Percentiles rank a stretch among this genome's conserved stretches.
phyloP scores from a whole-genome alignment of 805 yeast species.

The Lipomyces mesembrius region DNA sequence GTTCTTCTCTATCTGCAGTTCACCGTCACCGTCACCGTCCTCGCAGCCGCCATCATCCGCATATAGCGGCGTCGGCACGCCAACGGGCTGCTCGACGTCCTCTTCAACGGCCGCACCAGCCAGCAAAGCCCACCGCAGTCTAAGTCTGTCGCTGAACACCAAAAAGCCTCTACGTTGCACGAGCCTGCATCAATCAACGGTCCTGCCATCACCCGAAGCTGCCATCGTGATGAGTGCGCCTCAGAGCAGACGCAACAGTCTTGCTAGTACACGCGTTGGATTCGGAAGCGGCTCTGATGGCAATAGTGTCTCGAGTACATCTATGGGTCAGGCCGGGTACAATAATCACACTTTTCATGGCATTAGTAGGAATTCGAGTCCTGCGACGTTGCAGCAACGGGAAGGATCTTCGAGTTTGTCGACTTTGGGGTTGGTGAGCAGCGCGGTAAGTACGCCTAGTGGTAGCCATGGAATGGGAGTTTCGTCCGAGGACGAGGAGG shows the following conservation, averaged over 20 bases:
- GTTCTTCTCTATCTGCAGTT: neutral
- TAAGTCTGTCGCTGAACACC: constrained; percentile 10
- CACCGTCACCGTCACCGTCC: neutral
- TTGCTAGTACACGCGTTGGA: constrained; percentile 4
- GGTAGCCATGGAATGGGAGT: neutral
- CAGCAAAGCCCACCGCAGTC: constrained; percentile 2
- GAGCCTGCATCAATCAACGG: constrained; percentile 20
- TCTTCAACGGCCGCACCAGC: neutral
- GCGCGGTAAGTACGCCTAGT: neutral
- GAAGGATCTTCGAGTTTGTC: constrained; percentile 7
- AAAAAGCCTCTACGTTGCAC: constrained; percentile 18
- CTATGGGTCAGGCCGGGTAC: neutral
- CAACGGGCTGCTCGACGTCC: neutral
- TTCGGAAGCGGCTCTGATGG: neutral
- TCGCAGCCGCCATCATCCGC: neutral
- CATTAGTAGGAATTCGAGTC: neutral
- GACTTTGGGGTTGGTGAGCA: neutral
- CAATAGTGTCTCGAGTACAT: neutral
- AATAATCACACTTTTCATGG: neutral
- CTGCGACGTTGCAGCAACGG: constrained; percentile 6
- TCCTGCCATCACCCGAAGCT: constrained; percentile 13
- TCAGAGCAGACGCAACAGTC: constrained; percentile 18
- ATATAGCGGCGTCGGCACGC: neutral
- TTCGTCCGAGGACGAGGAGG: constrained; percentile 5
- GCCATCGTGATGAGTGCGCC: constrained; percentile 7